phyloP scores from a whole-genome alignment of 83 land plant species.

The Picea abies region DNA sequence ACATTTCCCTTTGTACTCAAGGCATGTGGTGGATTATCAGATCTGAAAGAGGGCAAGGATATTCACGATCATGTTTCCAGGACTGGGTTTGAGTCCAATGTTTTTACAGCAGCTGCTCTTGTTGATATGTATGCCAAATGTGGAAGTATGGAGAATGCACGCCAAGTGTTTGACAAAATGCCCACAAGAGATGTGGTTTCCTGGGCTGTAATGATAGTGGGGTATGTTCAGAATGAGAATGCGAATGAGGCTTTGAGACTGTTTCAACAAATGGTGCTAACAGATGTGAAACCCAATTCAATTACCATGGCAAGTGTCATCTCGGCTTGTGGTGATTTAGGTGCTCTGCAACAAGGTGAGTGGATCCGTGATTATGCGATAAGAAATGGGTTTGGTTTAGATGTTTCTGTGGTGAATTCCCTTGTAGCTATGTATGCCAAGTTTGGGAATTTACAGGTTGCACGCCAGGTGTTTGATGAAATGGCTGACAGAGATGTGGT shows the following conservation, averaged over 20 bases:
- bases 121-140: slow-evolving; percentile 34
- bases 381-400: slow-evolving; percentile 21
- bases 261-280: slow-evolving; percentile 28
- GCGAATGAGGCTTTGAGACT: slow-evolving; percentile 34
- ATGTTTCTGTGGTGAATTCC: slow-evolving; percentile 14
- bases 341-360: slow-evolving; percentile 29
- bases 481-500: slow-evolving; percentile 5
- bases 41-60: background rate
- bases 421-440: slow-evolving; percentile 8
- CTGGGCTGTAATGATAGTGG: slow-evolving; percentile 59
- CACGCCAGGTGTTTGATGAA: background rate
- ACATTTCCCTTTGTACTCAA: background rate
- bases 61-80: slow-evolving; percentile 21
- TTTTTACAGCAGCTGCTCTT: slow-evolving; percentile 44
- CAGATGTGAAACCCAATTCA: slow-evolving; percentile 25
- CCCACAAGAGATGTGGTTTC: slow-evolving; percentile 45
- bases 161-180: slow-evolving; percentile 41
- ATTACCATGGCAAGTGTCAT: slow-evolving; percentile 45
- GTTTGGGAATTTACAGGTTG: slow-evolving; percentile 3
- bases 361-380: slow-evolving; percentile 33
- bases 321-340: slow-evolving; percentile 41
- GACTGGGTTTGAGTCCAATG: slow-evolving; percentile 24
- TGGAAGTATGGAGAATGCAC: slow-evolving; percentile 42
- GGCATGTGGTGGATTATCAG: background rate
- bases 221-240: slow-evolving; percentile 32